Base-by-base conservation (phyloP, 306 rosid genomes). In the Prunus davidiana region DNA sequence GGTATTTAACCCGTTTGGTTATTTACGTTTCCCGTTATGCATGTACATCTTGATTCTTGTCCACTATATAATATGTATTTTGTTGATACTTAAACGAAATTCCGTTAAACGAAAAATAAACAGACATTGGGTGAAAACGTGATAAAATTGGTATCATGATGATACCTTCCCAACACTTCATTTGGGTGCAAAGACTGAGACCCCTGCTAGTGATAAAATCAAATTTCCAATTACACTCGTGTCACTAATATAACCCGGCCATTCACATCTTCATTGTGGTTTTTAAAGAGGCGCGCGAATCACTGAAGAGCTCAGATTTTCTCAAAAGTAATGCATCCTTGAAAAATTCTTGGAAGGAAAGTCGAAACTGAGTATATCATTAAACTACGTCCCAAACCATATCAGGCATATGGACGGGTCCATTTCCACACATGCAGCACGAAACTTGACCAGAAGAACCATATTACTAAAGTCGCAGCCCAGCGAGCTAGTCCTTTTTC, bases 371-470 rank as follows among this genome's bases (percentile, higher is more conserved):
- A 56, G 58, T 28, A 28, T 8, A 34, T 18, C 10, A 64, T 64
- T 32, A 3, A 34, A 28, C 5, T 64, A 34, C 13, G 12, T 8
- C 25, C 6, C 25, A 30, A 11, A 34, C 69, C 16, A 32, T 24
- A 16, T 8, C n/a, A 6, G 41, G 43, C 67, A 62, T 28, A 15
- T 4, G 20, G 15, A 16, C 32, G 51, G 41, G 18, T 28, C 14
- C 8, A 25, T 22, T 13, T 19, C 22, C 30, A 6, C 43, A 30
- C 8, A 77, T 12, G 67, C 34, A 50, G 64, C 30, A 70, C 47
- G 65, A 82, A 56, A 24, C 70, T 63, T 83, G 83, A 83, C 86
- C 79, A 32, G 55, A 67, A 82, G 84, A 79, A 82, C 82, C 93
- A 90, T 69, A 60, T 65, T 79, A 79, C 74, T 63, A 81, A 20